Evolutionary conservation across 176 grass and related monocot genomes (phyloP).

Genomic region (Elymus sibiricus): DNA sequence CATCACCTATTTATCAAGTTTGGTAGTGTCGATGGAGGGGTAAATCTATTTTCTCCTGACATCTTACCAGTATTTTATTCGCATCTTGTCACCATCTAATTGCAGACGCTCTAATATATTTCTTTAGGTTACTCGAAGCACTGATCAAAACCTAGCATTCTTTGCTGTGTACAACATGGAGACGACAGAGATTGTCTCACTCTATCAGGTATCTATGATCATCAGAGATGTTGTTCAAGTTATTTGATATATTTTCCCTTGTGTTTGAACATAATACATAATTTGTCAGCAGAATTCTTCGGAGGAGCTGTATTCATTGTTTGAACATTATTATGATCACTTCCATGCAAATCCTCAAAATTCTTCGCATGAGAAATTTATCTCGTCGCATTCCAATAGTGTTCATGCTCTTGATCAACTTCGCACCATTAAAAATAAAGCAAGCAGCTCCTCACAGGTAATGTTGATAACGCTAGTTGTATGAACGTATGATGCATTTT

Average conservation of each 20-base stretch:
- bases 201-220: constrained; percentile 67
- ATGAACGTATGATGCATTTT: neutral
- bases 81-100: constrained; percentile 22
- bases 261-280: constrained; percentile 14
- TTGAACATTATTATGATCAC: constrained; percentile 85
- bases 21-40: constrained; percentile 90
- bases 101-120: neutral
- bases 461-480: neutral
- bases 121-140: constrained; percentile 67
- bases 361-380: constrained; percentile 69
- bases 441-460: constrained; percentile 75
- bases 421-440: constrained; percentile 61
- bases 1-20: constrained; percentile 97
- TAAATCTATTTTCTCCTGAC: constrained; percentile 36
- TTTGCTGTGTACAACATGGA: constrained; percentile 99
- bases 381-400: constrained; percentile 88
- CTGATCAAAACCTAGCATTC: constrained; percentile 82
- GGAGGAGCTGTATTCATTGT: constrained; percentile 85
- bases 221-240: neutral
- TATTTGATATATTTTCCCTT: neutral
- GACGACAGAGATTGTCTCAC: constrained; percentile 86
- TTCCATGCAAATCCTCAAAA: constrained; percentile 83
- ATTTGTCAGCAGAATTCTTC: constrained; percentile 82
- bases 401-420: constrained; percentile 91
- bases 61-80: constrained; percentile 17